Evolutionary conservation across 2,329 filamentous ascomycete species (phyloP), one percentile per base, ranked within the genome.

Genomic region (Exophiala mesophila): DNA sequence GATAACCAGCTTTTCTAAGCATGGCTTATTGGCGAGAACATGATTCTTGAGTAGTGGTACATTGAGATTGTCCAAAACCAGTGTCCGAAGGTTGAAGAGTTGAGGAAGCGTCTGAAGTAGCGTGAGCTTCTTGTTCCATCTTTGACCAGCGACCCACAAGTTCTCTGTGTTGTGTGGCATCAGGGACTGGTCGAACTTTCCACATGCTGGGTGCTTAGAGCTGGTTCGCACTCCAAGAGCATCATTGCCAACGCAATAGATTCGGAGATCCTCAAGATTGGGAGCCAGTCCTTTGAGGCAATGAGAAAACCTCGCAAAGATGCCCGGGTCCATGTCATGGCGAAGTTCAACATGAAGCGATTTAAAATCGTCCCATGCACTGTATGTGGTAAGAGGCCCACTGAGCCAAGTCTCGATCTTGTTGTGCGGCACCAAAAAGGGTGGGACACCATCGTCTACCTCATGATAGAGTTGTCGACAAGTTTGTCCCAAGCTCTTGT

Each of bases 31-130:
- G 5, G 21, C 39, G 21, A 55, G 30, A 2, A 52, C 32, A 17
- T 51, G 45, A 8, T 35, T 23, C 32, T 33, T 23, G 15, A 39
- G 18, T 9, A 55, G 9, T 20, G 50, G 50, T 13, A 48, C 21
- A 30, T 55, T 55, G 21, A 47, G 23, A 31, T 53, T 53, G 18
- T 45, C 42, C 9, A 55, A 18, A 17, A 49, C 44, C 9, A 55
- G 39, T 7, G 45, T 41, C 16, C 35, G 39, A 10, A 55, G 41
- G 7, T 47, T 39, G 9, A 18, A 10, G 3, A 53, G 38, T 10
- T 16, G 39, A 7, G 21, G 26, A 9, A 50, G 33, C 18, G 33
- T 34, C 34, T 51, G 44, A 28, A 47, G 16, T 10, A 49, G 13
- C 29, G 9, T 15, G 7, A 48, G 15, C 17, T 39, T 35, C 17